Percentiles rank a stretch among this genome's conserved stretches.
phyloP scores from a whole-genome alignment of 129 eudicot genomes.

The Tagetes patula region DNA sequence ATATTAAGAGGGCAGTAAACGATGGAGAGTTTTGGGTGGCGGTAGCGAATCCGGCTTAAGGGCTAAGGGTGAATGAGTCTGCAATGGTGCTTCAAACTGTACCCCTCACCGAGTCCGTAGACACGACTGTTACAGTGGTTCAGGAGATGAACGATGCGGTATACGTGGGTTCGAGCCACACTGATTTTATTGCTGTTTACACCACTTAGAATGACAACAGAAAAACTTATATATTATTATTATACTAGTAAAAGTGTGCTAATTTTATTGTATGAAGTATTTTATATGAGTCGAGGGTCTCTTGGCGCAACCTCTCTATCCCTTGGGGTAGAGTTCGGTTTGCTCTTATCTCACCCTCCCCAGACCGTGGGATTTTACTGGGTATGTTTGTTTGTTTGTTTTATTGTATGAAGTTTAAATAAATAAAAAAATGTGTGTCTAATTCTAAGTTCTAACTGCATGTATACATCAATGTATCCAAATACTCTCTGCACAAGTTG shows the following conservation, averaged over 20 bases:
- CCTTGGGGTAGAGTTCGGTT: no score
- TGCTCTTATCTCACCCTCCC: no score
- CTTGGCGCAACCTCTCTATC: no score
- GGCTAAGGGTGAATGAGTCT: constrained; percentile 28
- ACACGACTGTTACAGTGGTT: constrained; percentile 19
- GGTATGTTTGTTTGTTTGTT: background rate
- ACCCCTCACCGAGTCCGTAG: constrained; percentile 11
- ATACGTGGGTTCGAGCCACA: constrained; percentile 21
- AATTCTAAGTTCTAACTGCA: background rate
- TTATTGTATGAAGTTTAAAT: background rate
- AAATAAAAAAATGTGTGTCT: background rate
- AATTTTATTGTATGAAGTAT: background rate
- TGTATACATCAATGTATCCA: background rate
- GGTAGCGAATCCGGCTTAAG: constrained; percentile 15
- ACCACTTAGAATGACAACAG: constrained; percentile 15
- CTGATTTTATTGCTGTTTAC: constrained; percentile 32
- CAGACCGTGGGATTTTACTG: no score
- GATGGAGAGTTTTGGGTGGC: constrained; percentile 36
- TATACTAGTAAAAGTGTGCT: background rate
- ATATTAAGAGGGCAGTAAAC: constrained; percentile 20
- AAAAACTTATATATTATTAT: background rate
- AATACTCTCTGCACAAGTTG: background rate
- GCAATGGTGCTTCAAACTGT: constrained; percentile 27
- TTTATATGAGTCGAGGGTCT: no score
- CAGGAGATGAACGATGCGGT: constrained; percentile 28